A percentile compares a stretch with the other conserved stretches of the same genome.
phyloP scores from a whole-genome alignment of 768 basidiomycete species.

The Daedaleopsis sinensis region DNA sequence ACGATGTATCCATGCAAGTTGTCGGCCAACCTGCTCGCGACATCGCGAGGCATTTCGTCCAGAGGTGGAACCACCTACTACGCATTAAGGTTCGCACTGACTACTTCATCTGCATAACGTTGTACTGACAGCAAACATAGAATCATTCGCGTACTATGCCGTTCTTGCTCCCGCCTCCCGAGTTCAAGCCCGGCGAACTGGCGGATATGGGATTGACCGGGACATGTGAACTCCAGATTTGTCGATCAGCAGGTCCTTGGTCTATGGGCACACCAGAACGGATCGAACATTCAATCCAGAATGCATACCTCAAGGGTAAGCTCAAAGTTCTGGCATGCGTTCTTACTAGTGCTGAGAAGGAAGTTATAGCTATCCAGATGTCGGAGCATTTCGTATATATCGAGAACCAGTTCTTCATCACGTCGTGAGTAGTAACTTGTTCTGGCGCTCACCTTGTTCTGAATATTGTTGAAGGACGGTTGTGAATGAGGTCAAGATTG shows the following conservation, averaged over 20 bases:
- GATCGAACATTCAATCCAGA: conserved; percentile 92
- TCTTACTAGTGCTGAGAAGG: background rate
- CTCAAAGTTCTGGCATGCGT: background rate
- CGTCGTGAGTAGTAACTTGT: conserved; percentile 59
- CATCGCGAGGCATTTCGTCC: conserved; percentile 90
- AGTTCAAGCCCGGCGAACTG: conserved; percentile 84
- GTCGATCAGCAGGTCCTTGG: conserved; percentile 95
- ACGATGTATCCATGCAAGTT: conserved; percentile 95
- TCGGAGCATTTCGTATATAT: conserved; percentile 99
- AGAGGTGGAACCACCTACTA: conserved; percentile 94
- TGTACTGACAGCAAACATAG: conserved; percentile 39
- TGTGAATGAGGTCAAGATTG: conserved; percentile 82
- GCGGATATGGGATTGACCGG: conserved; percentile 82
- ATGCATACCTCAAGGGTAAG: conserved; percentile 88
- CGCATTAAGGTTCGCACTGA: conserved; percentile 76
- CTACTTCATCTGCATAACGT: background rate
- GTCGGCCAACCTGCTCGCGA: conserved; percentile 97
- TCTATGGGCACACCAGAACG: conserved; percentile 87
- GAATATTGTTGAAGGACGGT: conserved; percentile 56
- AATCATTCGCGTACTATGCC: conserved; percentile 94
- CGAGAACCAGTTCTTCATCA: conserved; percentile 93
- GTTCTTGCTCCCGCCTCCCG: conserved; percentile 90
- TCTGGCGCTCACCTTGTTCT: background rate
- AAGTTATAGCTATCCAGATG: conserved; percentile 73
- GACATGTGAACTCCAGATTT: conserved; percentile 97